Evolutionary conservation across 805 yeast genomes (phyloP).

Genomic region (Candida maltosa): DNA sequence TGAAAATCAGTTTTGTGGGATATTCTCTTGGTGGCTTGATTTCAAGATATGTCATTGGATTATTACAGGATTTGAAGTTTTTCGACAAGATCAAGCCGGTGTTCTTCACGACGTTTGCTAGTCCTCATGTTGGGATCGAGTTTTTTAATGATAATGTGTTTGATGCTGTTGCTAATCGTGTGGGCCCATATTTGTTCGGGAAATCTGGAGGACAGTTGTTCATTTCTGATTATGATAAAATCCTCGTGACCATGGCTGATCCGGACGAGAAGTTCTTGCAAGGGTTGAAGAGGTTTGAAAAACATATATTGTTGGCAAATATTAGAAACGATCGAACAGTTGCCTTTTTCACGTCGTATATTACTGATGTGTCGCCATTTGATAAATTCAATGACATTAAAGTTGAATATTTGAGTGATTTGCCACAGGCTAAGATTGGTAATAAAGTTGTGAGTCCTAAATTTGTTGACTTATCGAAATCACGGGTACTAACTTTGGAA

Average conservation of each 20-base stretch:
- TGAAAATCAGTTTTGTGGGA: conserved; percentile 76
- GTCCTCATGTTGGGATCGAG: conserved; percentile 43
- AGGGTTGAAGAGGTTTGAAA: conserved; percentile 57
- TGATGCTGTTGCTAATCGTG: conserved; percentile 27
- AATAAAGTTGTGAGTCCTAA: conserved; percentile 40
- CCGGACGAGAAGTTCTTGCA: conserved; percentile 47
- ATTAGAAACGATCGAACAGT: conserved; percentile 82
- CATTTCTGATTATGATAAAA: conserved; percentile 34
- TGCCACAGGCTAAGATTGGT: conserved; percentile 40
- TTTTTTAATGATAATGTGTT: conserved; percentile 31
- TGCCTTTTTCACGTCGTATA: conserved; percentile 79
- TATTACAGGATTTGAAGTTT: conserved; percentile 29
- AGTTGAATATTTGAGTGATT: conserved; percentile 44
- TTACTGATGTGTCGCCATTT: conserved; percentile 73
- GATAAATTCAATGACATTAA: conserved; percentile 48
- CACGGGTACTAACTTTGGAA: conserved; percentile 13
- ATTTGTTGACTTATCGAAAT: conserved; percentile 47
- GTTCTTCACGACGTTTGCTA: conserved; percentile 40
- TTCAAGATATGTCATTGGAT: conserved; percentile 75
- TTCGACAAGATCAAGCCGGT: conserved; percentile 35
- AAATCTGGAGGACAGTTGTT: conserved; percentile 34
- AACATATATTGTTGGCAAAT: conserved; percentile 66
- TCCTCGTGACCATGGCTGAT: conserved; percentile 52
- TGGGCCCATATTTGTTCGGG: conserved; percentile 36
- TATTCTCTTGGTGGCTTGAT: conserved; percentile 89